Base-by-base conservation (phyloP, 2,329 filamentous ascomycete species). In the Chaetothyriales sp. region DNA sequence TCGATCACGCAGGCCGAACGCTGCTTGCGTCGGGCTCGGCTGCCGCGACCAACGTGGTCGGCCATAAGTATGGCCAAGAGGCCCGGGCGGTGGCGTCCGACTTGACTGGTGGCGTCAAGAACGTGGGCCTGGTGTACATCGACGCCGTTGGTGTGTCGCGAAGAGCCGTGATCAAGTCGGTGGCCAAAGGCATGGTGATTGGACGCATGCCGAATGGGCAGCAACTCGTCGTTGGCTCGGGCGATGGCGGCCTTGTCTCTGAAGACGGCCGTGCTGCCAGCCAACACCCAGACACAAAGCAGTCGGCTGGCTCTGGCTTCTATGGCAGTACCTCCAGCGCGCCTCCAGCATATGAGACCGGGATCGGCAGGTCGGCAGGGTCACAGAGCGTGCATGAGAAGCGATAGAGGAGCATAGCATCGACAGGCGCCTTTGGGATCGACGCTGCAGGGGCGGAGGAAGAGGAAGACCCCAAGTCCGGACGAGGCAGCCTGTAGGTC, bases 81-180 rank as follows among this genome's bases (percentile, higher is more conserved):
- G 92, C 92, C 0, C 86, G 88, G 15, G 75, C 81, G 36, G 73
- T 96, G 15, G 83, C 87, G 1, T 75, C 75, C 43, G 75, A 85
- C 49, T 68, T 98, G 18, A 85, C 87, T 0, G 83, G 86, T 4
- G 90, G 89, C 20, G 81, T 95, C 61, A 95, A 92, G 74, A 98
- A 96, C 58, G 92, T 96, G 6, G 92, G 89, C 5, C 74, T 98
- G 25, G 92, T 98, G 28, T 98, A 98, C 64, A 95, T 98, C 54
- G 92, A 98, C 61, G 90, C 93, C 1, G 84, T 89, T 0, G 92
- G 92, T 36, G 92, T 98, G 1, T 94, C 86, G 50, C 77, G 92
- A 43, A 80, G 82, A 54, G 92, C 92, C 0, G 80, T 98, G 44
- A 78, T 98, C 64, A 98, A 95, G 73, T 86, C 84, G 43, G 92